phyloP scores from a whole-genome alignment of 140 eudicot species.

The Erigeron philadelphicus region DNA sequence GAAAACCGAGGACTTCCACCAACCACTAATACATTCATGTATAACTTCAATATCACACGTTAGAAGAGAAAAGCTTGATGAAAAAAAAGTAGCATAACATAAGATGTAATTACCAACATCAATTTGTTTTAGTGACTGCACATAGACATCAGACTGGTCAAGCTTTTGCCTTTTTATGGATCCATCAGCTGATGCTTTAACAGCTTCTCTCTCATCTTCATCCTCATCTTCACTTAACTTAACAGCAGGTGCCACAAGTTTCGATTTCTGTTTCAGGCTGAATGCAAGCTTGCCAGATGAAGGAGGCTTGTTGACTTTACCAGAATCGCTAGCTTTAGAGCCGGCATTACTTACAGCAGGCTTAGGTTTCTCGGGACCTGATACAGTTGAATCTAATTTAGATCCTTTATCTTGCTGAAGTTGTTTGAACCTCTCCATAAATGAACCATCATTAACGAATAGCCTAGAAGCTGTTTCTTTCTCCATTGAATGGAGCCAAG shows the following conservation, averaged over 20 bases:
- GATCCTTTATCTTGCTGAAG: conserved; percentile 66
- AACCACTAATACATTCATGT: conserved; percentile 20
- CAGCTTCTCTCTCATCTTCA: conserved; percentile 51
- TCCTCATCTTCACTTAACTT: conserved; percentile 85
- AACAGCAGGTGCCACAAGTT: conserved; percentile 77
- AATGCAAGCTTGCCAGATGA: conserved; percentile 89
- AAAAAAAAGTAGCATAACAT: conserved; percentile 16
- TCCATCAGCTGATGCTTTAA: conserved; percentile 45
- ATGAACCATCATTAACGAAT: conserved; percentile 90
- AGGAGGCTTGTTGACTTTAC: conserved; percentile 34
- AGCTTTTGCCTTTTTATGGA: conserved; percentile 66
- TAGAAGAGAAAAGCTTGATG: conserved; percentile 1
- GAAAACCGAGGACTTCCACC: conserved; percentile 12
- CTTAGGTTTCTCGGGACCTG: conserved; percentile 46
- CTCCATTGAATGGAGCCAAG: conserved; percentile 55
- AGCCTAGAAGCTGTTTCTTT: conserved; percentile 54
- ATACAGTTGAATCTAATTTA: conserved; percentile 32
- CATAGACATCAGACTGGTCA: conserved; percentile 42
- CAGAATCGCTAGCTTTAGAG: conserved; percentile 39
- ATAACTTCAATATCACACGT: conserved; percentile 1
- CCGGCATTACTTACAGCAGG: conserved; percentile 41
- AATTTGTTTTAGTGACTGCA: conserved; percentile 41
- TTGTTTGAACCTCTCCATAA: conserved; percentile 90
- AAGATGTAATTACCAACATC: conserved; percentile 77
- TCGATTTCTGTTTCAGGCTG: conserved; percentile 88